Conservation (phyloP, 805 yeast species). For the Candida odintsovae region DNA sequence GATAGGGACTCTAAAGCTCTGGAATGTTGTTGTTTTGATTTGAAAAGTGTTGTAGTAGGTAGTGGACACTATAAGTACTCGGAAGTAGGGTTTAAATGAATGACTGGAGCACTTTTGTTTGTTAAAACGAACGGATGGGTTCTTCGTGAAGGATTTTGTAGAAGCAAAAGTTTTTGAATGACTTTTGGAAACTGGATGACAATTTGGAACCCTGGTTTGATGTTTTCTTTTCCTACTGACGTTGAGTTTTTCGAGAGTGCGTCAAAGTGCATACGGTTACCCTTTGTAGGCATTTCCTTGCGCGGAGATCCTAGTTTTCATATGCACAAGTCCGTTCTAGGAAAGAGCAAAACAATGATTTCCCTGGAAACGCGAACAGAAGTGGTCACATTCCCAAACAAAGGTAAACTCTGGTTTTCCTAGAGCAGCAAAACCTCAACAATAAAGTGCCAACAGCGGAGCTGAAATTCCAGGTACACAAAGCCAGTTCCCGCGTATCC, state of each 20-base stretch:
- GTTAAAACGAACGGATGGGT: not conserved
- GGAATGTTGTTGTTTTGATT: not conserved
- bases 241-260: not conserved
- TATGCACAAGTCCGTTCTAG: not conserved
- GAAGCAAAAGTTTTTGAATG: not conserved
- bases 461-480: too few species aligned
- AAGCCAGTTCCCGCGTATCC: too few species aligned
- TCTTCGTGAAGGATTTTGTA: not conserved
- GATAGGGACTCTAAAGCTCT: not conserved
- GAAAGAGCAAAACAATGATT: constrained; percentile 1
- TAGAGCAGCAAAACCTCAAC: not conserved
- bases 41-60: not conserved
- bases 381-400: not conserved
- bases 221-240: not conserved
- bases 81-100: not conserved
- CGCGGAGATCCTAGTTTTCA: not conserved
- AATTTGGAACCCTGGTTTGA: not conserved
- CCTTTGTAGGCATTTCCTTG: not conserved
- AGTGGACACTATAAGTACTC: not conserved
- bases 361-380: not conserved
- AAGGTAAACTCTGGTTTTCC: not conserved
- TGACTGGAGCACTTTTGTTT: not conserved
- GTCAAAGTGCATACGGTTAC: not conserved
- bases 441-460: not conserved
- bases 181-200: not conserved